Percentiles rank a stretch among this genome's conserved stretches.
phyloP scores from a whole-genome alignment of 2,329 filamentous ascomycete genomes.

The Pyrenophora seminiperda region DNA sequence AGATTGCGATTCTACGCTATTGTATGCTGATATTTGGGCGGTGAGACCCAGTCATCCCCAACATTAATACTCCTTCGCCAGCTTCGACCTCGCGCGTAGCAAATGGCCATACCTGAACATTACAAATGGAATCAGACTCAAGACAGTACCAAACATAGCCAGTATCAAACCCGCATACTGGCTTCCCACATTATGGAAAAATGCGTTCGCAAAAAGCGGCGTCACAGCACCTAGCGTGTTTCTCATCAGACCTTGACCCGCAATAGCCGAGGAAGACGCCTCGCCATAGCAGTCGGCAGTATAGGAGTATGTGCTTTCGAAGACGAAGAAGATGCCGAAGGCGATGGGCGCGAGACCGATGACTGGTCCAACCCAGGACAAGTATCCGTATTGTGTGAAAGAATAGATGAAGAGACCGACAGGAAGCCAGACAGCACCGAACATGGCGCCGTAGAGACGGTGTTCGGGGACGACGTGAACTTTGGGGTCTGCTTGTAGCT shows the following conservation, averaged over 20 bases:
- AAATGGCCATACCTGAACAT: constrained; percentile 52
- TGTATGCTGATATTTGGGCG: neutral
- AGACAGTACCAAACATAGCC: constrained; percentile 53
- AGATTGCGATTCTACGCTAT: neutral
- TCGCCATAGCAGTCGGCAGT: constrained; percentile 60
- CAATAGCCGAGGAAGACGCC: constrained; percentile 52
- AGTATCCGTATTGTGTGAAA: constrained; percentile 58
- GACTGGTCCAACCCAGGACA: constrained; percentile 57
- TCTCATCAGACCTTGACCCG: constrained; percentile 59
- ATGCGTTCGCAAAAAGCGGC: constrained; percentile 58
- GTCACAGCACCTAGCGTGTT: constrained; percentile 60
- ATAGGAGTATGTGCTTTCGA: constrained; percentile 55
- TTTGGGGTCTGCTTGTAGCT: constrained; percentile 45
- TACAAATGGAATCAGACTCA: constrained; percentile 53
- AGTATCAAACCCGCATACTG: constrained; percentile 59
- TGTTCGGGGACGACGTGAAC: constrained; percentile 46
- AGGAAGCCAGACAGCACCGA: constrained; percentile 40
- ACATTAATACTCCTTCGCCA: constrained; percentile 40
- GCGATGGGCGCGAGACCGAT: constrained; percentile 58
- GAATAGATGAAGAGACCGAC: constrained; percentile 54
- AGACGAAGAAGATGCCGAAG: constrained; percentile 60
- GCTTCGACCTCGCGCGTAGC: constrained; percentile 49
- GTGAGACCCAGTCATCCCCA: neutral
- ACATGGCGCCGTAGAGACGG: constrained; percentile 40
- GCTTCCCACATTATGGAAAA: constrained; percentile 60